phyloP scores from a whole-genome alignment of 2,329 filamentous ascomycete species.

The Fusarium sp. region DNA sequence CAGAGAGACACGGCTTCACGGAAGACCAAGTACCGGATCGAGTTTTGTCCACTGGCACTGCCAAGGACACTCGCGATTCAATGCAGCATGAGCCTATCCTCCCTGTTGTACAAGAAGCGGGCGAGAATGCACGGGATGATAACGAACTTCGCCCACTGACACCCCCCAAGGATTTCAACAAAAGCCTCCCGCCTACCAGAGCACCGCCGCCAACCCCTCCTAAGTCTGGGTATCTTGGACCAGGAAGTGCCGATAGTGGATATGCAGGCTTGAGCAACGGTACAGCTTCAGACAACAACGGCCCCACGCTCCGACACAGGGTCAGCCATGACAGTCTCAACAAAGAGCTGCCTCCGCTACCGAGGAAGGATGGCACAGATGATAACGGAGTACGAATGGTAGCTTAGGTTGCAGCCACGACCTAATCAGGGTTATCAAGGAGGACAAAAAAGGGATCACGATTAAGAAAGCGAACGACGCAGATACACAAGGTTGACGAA shows the following conservation, averaged over 20 bases:
- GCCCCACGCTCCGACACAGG: slow-evolving; percentile 50
- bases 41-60: slow-evolving; percentile 58
- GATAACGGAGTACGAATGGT: slow-evolving; percentile 49
- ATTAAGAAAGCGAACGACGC: slow-evolving; percentile 43
- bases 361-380: slow-evolving; percentile 50
- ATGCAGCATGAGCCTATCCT: slow-evolving; percentile 68
- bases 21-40: slow-evolving; percentile 71
- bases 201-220: slow-evolving; percentile 53
- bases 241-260: slow-evolving; percentile 61
- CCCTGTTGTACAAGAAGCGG: slow-evolving; percentile 91
- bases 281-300: slow-evolving; percentile 46
- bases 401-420: slow-evolving; percentile 47
- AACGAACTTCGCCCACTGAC: slow-evolving; percentile 54
- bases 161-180: slow-evolving; percentile 54
- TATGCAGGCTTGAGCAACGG: slow-evolving; percentile 55
- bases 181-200: slow-evolving; percentile 58
- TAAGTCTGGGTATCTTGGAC: slow-evolving; percentile 52
- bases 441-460: slow-evolving; percentile 39
- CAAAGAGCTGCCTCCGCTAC: slow-evolving; percentile 70
- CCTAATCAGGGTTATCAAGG: slow-evolving; percentile 37
- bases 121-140: slow-evolving; percentile 67
- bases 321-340: slow-evolving; percentile 69
- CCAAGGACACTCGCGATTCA: slow-evolving; percentile 64
- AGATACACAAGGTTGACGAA: slow-evolving; percentile 42
- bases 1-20: slow-evolving; percentile 49